A percentile compares a stretch with the other conserved stretches of the same genome.
Conservation (phyloP, 1,139 yeast genomes). For the Saccharomycopsis phalli region DNA sequence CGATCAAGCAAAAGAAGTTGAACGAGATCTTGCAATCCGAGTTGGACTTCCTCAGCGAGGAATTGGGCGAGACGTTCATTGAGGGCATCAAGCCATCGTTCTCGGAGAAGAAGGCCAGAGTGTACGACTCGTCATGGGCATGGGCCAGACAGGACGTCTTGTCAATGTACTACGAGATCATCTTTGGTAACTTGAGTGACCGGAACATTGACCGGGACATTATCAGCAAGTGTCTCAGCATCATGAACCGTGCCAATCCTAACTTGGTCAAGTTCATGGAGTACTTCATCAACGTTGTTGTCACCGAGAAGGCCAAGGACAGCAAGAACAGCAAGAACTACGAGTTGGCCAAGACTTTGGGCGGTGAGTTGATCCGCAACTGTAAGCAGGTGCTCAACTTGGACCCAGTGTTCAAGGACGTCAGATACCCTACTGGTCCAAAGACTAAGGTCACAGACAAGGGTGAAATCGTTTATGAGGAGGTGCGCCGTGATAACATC, state of each 20-base stretch:
- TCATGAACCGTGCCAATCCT: slow-evolving; percentile 96
- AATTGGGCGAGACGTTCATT: slow-evolving; percentile 93
- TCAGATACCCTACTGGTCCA: slow-evolving; percentile 90
- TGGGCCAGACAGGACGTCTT: slow-evolving; percentile 98
- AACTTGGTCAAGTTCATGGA: slow-evolving; percentile 94
- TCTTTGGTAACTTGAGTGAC: slow-evolving; percentile 75
- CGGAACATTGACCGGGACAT: slow-evolving; percentile 87
- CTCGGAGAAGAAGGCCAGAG: slow-evolving; percentile 88
- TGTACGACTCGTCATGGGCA: slow-evolving; percentile 97
- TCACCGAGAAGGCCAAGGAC: slow-evolving; percentile 78
- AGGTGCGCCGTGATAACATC: slow-evolving; percentile 80
- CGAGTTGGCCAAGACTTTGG: slow-evolving; percentile 79
- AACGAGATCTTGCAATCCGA: slow-evolving; percentile 76
- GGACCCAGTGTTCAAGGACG: slow-evolving; percentile 93
- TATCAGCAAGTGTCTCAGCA: slow-evolving; percentile 90
- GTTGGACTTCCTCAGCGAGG: slow-evolving; percentile 86
- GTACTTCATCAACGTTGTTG: slow-evolving; percentile 90
- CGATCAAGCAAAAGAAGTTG: slow-evolving; percentile 82
- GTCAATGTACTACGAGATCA: slow-evolving; percentile 89
- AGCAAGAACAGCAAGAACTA: slow-evolving; percentile 30
- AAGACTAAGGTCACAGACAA: slow-evolving; percentile 78
- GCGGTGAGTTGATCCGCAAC: slow-evolving; percentile 89
- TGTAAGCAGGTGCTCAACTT: slow-evolving; percentile 78
- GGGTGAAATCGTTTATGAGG: slow-evolving; percentile 80
- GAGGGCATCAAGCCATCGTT: slow-evolving; percentile 86